Evolutionary conservation across 139 green algal genomes (phyloP).

Genomic region (Chlorella sp.): DNA sequence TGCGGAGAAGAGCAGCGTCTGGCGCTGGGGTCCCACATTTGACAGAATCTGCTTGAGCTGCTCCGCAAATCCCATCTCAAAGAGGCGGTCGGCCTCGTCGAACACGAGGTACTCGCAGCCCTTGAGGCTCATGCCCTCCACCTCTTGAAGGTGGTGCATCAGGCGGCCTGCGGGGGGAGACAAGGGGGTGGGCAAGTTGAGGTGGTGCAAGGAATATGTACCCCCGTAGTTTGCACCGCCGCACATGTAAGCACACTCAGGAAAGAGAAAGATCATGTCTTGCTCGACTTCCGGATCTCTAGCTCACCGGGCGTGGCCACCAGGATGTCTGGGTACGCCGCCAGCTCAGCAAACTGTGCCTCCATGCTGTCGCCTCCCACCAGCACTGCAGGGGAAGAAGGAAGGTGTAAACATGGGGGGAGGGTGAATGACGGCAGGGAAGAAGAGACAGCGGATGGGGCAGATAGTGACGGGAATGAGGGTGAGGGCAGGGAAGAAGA

Average conservation of each 20-base stretch:
- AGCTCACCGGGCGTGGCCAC: slow-evolving; percentile 90
- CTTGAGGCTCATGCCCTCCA: slow-evolving; percentile 77
- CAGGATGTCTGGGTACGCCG: slow-evolving; percentile 92
- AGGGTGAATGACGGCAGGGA: not conserved
- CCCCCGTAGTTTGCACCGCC: too few relatives aligned
- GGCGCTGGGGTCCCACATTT: slow-evolving; percentile 69
- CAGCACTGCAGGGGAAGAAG: slow-evolving; percentile 55
- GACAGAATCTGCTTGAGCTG: slow-evolving; percentile 88
- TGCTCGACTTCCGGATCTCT: too few relatives aligned
- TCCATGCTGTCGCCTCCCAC: slow-evolving; percentile 98
- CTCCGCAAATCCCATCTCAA: slow-evolving; percentile 97
- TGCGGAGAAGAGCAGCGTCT: slow-evolving; percentile 97
- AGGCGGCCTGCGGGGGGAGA: slow-evolving; percentile 70
- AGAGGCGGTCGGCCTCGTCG: slow-evolving; percentile 97
- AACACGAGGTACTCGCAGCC: slow-evolving; percentile 87
- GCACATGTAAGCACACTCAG: too few relatives aligned
- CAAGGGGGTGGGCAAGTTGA: not conserved
- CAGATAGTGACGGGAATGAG: not conserved
- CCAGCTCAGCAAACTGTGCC: slow-evolving; percentile 94
- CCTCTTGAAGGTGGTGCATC: slow-evolving; percentile 92
- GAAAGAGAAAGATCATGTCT: too few relatives aligned
- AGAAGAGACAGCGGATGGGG: not conserved
- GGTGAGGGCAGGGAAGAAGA: not conserved
- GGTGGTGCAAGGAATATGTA: not conserved
- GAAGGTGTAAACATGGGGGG: not conserved